Evolutionary conservation across 768 basidiomycete genomes (phyloP), one percentile per base, ranked within the genome.

Genomic region (Phylloporus sp.): DNA sequence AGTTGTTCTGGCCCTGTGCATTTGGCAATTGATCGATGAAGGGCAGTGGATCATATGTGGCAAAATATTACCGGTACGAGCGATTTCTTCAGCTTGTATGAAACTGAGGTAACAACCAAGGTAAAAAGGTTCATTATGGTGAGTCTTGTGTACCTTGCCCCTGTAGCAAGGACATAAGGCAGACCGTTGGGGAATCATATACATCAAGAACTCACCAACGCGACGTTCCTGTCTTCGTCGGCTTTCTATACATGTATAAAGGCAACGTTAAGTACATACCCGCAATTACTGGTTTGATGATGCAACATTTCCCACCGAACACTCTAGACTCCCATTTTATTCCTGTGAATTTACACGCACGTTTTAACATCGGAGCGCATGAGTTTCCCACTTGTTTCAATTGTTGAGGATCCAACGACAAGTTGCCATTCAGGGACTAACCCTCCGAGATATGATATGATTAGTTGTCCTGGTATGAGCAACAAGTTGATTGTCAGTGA

Each of bases 201-300:
- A n/a, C n/a, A 35, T 15, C 22, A 22, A 26, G n/a, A 52, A 50
- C 38, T 58, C 88, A 86, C 90, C 78, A 95, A 95, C 27, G 92
- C 82, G 58, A 85, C 85, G 69, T 95, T 95, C 6, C 91, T 91
- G 43, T 82, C 78, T 64, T 91, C 90, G 60, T 95, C 92, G 13
- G 82, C 93, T 68, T 94, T 94, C 91, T 91, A 93, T 15, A 89
- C 91, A 34, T 84, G 76, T 35, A 94, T 74, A 65, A 95, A 85
- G 6, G 92, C 91, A 58, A 90, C 80, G 90, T n/a, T n/a, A n/a
- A n/a, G n/a, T n/a, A n/a, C n/a, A n/a, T 87, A 28, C 85, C 87
- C 16, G 78, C 73, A 55, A 91, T 80, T 2, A 88, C 84, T 23
- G 84, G 79, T 67, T 94, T 91, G 20, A 38, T 36, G 20, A 36